Base-by-base conservation (phyloP, 139 green algal genomes). In the Picochlorum sp. region DNA sequence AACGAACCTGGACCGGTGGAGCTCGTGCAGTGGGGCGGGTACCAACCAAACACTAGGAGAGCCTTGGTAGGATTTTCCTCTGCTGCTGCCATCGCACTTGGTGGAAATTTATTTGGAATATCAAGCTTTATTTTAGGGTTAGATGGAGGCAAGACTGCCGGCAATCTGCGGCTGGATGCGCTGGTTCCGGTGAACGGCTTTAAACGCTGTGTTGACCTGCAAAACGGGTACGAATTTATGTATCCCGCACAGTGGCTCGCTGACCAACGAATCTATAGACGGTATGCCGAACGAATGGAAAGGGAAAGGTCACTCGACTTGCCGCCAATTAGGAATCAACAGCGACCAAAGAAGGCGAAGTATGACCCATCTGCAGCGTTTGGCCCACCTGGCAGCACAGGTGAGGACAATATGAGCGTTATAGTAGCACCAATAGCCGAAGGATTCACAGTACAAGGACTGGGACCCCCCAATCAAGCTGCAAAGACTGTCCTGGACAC, bases 401-500 rank as follows among this genome's bases (percentile, higher is more conserved):
- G 89, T 0, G 89, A 97, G 64, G 73, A 89, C 58, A 97, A 97
- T 58, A 70, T 97, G 25, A 84, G 64, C 31, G 81, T 96, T 1
- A 76, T 97, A 10, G 88, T 89, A 10, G 81, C 83, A 2, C 85
- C 89, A 39, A 88, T 95, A 50, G 35, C 59, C 3, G 20, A 65
- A 2, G 84, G 85, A 22, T 96, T 96, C 75, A 68, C 25, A 12
- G 64, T 94, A 35, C 29, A 60, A 25, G 65, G 33, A 44, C 57
- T 95, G 45, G 85, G 84, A 2, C 63, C 18, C 3, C 64, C 84
- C 1, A 40, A 75, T 25, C 26, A 78, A 37, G 79, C 76, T 7
- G 84, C 63, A 3, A 9, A 55, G 5, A 40, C 64, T 12, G 84
- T 94, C 50, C 55, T 94, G 47, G 41, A 57, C 13, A 86, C 55